Conservation (phyloP, 352 stramenopile species). For the Sclerospora graminicola region DNA sequence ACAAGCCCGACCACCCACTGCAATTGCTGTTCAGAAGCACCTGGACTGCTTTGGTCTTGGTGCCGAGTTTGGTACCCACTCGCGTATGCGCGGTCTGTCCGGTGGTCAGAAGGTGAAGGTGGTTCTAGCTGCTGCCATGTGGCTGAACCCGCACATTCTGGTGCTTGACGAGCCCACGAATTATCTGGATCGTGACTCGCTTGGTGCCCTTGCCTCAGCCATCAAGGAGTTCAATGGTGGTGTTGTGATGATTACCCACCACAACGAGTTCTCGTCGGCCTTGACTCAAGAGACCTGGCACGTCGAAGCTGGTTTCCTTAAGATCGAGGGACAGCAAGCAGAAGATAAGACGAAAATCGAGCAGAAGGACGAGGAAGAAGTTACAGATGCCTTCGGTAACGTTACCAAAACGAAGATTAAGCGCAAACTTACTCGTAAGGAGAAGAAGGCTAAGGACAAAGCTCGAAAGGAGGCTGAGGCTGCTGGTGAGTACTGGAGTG, state of each 20-base stretch:
- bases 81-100: conserved; percentile 95
- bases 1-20: conserved; percentile 90
- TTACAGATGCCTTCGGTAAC: conserved; percentile 77
- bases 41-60: conserved; percentile 94
- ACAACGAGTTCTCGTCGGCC: conserved; percentile 94
- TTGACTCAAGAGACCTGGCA: conserved; percentile 94
- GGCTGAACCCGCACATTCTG: conserved; percentile 93
- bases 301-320: conserved; percentile 80
- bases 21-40: conserved; percentile 94
- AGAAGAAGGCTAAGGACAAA: conserved; percentile 84
- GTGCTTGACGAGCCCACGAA: conserved; percentile 95
- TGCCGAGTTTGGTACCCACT: conserved; percentile 96
- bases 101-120: conserved; percentile 99
- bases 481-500: conserved; percentile 73
- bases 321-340: conserved; percentile 72
- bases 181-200: conserved; percentile 94
- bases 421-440: conserved; percentile 85
- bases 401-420: conserved; percentile 85
- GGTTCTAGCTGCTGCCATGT: conserved; percentile 93
- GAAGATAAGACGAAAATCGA: conserved; percentile 89
- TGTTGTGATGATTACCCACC: conserved; percentile 96
- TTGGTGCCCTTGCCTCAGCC: conserved; percentile 91
- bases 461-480: conserved; percentile 82
- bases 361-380: conserved; percentile 83
- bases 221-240: conserved; percentile 96